phyloP scores from a whole-genome alignment of 352 stramenopile genomes.

The Globisporangium acanthophoron region DNA sequence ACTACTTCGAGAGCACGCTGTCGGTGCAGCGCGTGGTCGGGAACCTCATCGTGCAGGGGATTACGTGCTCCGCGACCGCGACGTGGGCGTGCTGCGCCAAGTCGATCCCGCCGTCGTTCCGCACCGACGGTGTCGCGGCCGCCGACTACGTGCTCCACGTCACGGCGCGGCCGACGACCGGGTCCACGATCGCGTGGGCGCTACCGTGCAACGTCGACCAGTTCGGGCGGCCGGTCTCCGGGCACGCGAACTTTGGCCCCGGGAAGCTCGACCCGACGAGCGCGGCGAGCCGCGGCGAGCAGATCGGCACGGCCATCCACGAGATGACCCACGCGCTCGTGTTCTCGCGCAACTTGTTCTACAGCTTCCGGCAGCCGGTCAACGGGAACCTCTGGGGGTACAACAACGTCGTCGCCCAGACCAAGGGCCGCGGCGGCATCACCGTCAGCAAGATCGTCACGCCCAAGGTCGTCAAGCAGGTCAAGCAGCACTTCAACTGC shows the following conservation, averaged over 20 bases:
- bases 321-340: conserved; percentile 83
- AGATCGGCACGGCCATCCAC: conserved; percentile 71
- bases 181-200: conserved; percentile 70
- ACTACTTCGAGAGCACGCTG: conserved; percentile 53
- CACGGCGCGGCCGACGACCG: conserved; percentile 62
- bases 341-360: conserved; percentile 61
- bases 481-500: conserved; percentile 76
- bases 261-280: conserved; percentile 41
- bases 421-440: conserved; percentile 33
- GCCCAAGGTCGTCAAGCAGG: conserved; percentile 52
- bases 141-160: conserved; percentile 79
- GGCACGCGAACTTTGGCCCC: conserved; percentile 79
- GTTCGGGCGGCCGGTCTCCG: conserved; percentile 68
- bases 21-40: conserved; percentile 63
- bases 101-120: conserved; percentile 43
- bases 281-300: conserved; percentile 38
- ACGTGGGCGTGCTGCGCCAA: conserved; percentile 65
- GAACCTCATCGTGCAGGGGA: conserved; percentile 57
- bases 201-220: conserved; percentile 79
- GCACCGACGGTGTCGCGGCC: conserved; percentile 43
- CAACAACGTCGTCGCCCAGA: conserved; percentile 56
- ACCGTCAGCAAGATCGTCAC: conserved; percentile 73
- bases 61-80: conserved; percentile 30
- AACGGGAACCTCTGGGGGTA: conserved; percentile 59
- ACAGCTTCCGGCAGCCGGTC: conserved; percentile 52